These are phyloP conservation scores for Zalaria obscura DNA, from an alignment of 2,329 filamentous ascomycete genomes.

Conservation along the genomic window DNA sequence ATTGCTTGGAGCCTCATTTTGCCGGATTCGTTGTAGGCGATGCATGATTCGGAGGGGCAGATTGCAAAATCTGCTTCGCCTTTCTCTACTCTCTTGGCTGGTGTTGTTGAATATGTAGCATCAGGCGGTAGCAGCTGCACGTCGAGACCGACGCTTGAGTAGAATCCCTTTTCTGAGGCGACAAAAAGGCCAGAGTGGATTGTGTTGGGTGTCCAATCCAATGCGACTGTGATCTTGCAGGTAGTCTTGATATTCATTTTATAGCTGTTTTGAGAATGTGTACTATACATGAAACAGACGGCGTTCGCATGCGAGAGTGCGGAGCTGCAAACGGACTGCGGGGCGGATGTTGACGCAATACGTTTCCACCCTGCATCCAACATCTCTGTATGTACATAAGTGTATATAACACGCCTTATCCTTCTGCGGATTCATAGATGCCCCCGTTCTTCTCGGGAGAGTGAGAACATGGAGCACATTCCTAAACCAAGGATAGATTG, in stretches of 20 bases:
- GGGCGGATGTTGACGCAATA: too few species aligned
- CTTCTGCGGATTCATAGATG: too few species aligned
- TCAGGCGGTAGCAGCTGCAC: conserved; percentile 16
- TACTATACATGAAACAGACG: too few species aligned
- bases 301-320: too few species aligned
- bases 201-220: conserved; percentile 21
- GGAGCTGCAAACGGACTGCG: too few species aligned
- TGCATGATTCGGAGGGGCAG: conserved; percentile 17
- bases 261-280: too few species aligned
- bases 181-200: conserved; percentile 18
- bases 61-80: conserved; percentile 17
- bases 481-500: too few species aligned
- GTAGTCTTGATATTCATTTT: background rate
- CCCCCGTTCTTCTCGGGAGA: too few species aligned
- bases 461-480: too few species aligned
- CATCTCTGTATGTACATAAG: too few species aligned
- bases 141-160: conserved; percentile 10
- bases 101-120: conserved; percentile 13
- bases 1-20: conserved; percentile 17
- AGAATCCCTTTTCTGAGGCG: conserved; percentile 11
- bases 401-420: too few species aligned
- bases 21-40: conserved; percentile 16
- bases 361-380: too few species aligned
- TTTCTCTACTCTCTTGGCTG: conserved; percentile 13
- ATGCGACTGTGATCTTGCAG: conserved; percentile 14